Conservation (phyloP, 345 rosid species). For the Gossypium longicalyx region DNA sequence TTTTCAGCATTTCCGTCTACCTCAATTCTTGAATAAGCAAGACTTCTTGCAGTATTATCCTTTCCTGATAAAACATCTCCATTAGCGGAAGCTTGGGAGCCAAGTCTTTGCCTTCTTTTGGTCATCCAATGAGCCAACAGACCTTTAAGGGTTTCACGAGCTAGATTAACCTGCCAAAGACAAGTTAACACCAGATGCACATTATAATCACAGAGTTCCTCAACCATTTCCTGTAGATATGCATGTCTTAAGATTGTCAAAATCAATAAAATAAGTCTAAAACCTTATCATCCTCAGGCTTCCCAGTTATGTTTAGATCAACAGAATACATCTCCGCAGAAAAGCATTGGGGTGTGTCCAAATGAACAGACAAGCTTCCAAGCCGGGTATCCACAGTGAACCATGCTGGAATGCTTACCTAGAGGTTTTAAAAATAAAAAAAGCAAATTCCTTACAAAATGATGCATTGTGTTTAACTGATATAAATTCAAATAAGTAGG, state of each 20-base stretch:
- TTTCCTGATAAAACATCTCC: slow-evolving; percentile 67
- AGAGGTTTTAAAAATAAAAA: slow-evolving; percentile 18
- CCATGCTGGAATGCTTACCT: slow-evolving; percentile 99
- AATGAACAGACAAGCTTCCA: slow-evolving; percentile 89
- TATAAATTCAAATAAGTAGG: background rate
- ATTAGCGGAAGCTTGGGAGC: slow-evolving; percentile 62
- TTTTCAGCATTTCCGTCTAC: slow-evolving; percentile 65
- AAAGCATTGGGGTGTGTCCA: slow-evolving; percentile 98
- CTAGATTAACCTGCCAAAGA: slow-evolving; percentile 75
- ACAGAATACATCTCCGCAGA: slow-evolving; percentile 98
- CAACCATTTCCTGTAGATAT: background rate
- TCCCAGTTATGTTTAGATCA: slow-evolving; percentile 83
- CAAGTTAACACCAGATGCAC: background rate
- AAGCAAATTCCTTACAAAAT: slow-evolving; percentile 15
- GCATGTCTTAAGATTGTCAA: background rate
- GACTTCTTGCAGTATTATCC: slow-evolving; percentile 55
- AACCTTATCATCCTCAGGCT: slow-evolving; percentile 99
- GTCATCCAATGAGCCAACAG: slow-evolving; percentile 83
- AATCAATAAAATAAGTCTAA: background rate
- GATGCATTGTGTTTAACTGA: background rate
- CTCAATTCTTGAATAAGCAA: slow-evolving; percentile 56
- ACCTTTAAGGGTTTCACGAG: slow-evolving; percentile 97
- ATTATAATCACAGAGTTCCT: background rate
- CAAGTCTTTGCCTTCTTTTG: slow-evolving; percentile 73
- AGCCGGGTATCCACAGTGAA: slow-evolving; percentile 90